Percentiles rank a stretch among this genome's conserved stretches.
Evolutionary conservation across 192 early-diverging fungal genomes (phyloP).

Genomic region (Spinellus fusiger): DNA sequence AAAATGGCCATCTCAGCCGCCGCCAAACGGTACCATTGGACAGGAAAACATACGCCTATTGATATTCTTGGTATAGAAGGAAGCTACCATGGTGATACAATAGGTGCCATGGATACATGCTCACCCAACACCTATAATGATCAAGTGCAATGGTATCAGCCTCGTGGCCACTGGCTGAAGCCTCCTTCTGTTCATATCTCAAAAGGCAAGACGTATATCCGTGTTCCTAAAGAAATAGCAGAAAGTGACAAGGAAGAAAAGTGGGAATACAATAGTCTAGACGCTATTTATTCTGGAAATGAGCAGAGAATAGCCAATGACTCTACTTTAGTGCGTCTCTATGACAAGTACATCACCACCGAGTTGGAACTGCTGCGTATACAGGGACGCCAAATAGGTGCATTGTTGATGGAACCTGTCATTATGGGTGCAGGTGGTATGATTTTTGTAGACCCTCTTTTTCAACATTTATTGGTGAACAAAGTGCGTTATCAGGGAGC

Average conservation of each 20-base stretch:
- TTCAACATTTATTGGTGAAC: constrained; percentile 60
- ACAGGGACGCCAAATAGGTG: constrained; percentile 42
- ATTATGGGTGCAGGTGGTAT: constrained; percentile 83
- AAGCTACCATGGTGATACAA: constrained; percentile 85
- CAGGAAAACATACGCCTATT: constrained; percentile 28
- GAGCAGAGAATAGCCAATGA: constrained; percentile 6
- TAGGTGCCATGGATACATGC: constrained; percentile 78
- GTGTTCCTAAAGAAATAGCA: constrained; percentile 33
- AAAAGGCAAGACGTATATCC: constrained; percentile 37
- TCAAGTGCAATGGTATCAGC: constrained; percentile 62
- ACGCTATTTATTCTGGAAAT: constrained; percentile 11
- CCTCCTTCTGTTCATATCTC: constrained; percentile 55
- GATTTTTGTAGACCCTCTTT: constrained; percentile 74
- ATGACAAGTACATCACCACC: constrained; percentile 35
- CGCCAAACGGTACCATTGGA: constrained; percentile 34
- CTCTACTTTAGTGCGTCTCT: constrained; percentile 28
- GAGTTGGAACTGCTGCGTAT: constrained; percentile 28
- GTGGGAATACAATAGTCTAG: constrained; percentile 13
- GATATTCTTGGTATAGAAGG: constrained; percentile 66
- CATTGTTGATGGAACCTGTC: constrained; percentile 71
- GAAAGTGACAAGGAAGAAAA: neutral
- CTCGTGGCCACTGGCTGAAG: constrained; percentile 62
- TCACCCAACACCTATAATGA: constrained; percentile 67
- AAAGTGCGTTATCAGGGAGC: constrained; percentile 36
- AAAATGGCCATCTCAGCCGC: constrained; percentile 68